Evolutionary conservation across 83 land plant species (phyloP).

Genomic region (Larix sibirica): DNA sequence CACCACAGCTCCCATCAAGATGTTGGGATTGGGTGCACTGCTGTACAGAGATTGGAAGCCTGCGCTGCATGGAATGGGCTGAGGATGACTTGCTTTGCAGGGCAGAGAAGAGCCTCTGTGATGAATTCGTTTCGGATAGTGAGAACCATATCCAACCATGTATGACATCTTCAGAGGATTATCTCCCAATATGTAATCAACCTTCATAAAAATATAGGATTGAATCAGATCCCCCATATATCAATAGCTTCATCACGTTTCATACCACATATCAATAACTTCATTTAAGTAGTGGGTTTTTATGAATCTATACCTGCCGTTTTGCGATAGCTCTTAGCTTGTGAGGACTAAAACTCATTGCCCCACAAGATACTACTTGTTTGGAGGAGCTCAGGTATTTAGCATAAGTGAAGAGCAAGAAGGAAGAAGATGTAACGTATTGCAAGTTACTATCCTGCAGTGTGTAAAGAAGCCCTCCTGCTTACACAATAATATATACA

Average conservation of each 20-base stretch:
- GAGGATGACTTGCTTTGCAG: background rate
- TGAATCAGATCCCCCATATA: too few species aligned
- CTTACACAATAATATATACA: background rate
- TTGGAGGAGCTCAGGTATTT: conserved; percentile 57
- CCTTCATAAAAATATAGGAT: conserved; percentile 17
- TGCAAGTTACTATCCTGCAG: conserved; percentile 74
- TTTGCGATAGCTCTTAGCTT: conserved; percentile 56
- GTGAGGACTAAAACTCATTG: conserved; percentile 40
- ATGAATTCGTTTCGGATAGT: conserved; percentile 57
- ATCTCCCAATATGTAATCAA: conserved; percentile 67
- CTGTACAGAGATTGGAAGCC: conserved; percentile 57
- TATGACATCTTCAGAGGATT: conserved; percentile 64
- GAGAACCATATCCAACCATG: conserved; percentile 74
- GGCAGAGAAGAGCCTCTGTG: conserved; percentile 58
- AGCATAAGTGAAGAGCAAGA: conserved; percentile 72
- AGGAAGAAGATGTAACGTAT: conserved; percentile 77
- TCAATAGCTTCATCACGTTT: background rate
- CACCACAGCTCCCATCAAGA: conserved; percentile 74
- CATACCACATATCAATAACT: background rate
- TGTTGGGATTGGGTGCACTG: conserved; percentile 72
- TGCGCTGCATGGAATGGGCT: conserved; percentile 36
- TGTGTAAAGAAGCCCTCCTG: conserved; percentile 87
- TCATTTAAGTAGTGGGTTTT: too few species aligned
- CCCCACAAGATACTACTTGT: conserved; percentile 48
- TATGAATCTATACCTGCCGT: conserved; percentile 42